Evolutionary conservation across 2,329 filamentous ascomycete genomes (phyloP).

Genomic region (Cucurbitaria berberidis): DNA sequence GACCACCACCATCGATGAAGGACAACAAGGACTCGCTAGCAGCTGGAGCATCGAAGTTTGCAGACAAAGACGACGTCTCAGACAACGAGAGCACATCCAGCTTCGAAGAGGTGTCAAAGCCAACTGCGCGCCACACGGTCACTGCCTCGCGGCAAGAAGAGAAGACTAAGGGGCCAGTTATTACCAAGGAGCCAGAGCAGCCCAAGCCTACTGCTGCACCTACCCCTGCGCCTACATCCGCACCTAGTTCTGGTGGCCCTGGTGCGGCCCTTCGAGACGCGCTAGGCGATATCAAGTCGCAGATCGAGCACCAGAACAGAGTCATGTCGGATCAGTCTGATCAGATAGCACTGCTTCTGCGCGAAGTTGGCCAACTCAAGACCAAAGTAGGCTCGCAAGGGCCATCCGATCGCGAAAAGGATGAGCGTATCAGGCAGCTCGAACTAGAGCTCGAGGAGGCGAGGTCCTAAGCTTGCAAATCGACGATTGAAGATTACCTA

Average conservation of each 20-base stretch:
- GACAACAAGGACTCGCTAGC: constrained; percentile 89
- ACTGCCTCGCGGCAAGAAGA: constrained; percentile 48
- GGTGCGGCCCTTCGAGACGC: constrained; percentile 67
- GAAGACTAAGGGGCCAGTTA: constrained; percentile 44
- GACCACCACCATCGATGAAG: constrained; percentile 72
- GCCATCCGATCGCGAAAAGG: constrained; percentile 46
- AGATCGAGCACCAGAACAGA: constrained; percentile 78
- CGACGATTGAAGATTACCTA: too few species aligned
- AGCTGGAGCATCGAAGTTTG: constrained; percentile 83
- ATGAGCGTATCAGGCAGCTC: constrained; percentile 50
- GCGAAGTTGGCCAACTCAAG: constrained; percentile 69
- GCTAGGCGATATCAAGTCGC: constrained; percentile 76
- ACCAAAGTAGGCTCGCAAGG: constrained; percentile 65
- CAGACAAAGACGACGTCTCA: constrained; percentile 72
- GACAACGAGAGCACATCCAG: constrained; percentile 73
- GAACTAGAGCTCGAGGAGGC: constrained; percentile 52
- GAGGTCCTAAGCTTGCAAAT: constrained; percentile 34
- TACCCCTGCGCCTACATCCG: constrained; percentile 40
- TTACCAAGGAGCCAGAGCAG: constrained; percentile 52
- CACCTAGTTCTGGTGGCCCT: constrained; percentile 51
- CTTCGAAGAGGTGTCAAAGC: constrained; percentile 86
- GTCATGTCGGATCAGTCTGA: constrained; percentile 78
- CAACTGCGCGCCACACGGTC: constrained; percentile 64
- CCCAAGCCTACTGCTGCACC: constrained; percentile 51
- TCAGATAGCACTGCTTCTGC: constrained; percentile 74